A percentile compares a stretch with the other conserved stretches of the same genome.
Conservation (phyloP, 2,329 filamentous ascomycete genomes). For the Penicillium brevicompactum region DNA sequence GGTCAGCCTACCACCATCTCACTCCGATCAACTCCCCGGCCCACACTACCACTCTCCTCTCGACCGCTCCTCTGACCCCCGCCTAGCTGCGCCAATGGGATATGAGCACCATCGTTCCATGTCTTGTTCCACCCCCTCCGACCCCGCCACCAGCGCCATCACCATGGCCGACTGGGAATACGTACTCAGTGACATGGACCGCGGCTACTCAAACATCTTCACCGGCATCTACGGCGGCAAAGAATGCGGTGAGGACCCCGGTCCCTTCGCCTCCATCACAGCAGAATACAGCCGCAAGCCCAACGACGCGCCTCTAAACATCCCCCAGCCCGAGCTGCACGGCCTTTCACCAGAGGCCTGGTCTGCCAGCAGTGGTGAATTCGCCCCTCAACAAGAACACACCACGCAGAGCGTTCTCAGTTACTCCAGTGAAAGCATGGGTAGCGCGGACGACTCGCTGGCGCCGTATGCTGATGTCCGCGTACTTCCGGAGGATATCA, state of each 20-base stretch:
- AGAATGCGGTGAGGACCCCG: constrained; percentile 40
- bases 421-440: constrained; percentile 62
- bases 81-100: constrained; percentile 51
- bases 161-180: constrained; percentile 79
- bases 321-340: constrained; percentile 32
- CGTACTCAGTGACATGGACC: constrained; percentile 76
- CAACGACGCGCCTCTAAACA: constrained; percentile 19
- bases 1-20: constrained; percentile 27
- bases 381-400: constrained; percentile 29
- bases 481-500: constrained; percentile 32
- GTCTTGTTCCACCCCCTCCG: constrained; percentile 49
- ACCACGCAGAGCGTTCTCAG: constrained; percentile 58
- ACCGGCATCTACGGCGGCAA: constrained; percentile 51
- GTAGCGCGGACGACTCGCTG: constrained; percentile 52
- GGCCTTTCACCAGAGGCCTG: constrained; percentile 42
- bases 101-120: constrained; percentile 30
- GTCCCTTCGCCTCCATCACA: constrained; percentile 38
- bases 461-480: constrained; percentile 24
- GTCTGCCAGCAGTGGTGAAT: constrained; percentile 44
- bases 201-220: constrained; percentile 77
- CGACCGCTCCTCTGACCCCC: constrained; percentile 27
- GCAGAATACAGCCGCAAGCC: constrained; percentile 35
- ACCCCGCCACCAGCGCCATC: constrained; percentile 43
- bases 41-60: constrained; percentile 21
- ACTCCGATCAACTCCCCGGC: constrained; percentile 22